A percentile compares a stretch with the other conserved stretches of the same genome.
Conservation (phyloP, 192 early-diverging fungal species). For the Podila epigama region DNA sequence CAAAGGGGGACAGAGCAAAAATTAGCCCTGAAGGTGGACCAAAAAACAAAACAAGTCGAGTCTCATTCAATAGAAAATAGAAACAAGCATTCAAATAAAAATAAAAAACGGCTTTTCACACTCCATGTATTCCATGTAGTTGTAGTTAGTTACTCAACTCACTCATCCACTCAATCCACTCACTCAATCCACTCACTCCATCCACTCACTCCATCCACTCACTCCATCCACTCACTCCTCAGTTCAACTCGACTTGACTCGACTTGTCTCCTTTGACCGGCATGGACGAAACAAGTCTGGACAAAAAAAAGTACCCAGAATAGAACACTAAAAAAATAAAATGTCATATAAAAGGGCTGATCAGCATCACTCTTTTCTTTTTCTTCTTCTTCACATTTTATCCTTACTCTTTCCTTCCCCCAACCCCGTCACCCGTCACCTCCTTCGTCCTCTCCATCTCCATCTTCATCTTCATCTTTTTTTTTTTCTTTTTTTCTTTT, state of each 20-base stretch:
- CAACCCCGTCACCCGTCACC: background rate
- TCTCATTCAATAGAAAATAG: background rate
- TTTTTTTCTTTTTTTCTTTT: background rate
- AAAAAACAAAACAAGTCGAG: no score
- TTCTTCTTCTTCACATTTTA: background rate
- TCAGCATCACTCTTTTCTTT: background rate
- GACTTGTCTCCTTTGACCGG: no score
- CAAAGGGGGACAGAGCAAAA: background rate
- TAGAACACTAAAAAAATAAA: background rate
- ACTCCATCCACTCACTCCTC: background rate
- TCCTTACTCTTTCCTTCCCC: background rate
- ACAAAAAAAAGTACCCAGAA: background rate
- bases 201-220: background rate
- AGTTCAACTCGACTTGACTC: no score
- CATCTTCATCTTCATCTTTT: background rate
- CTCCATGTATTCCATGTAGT: background rate
- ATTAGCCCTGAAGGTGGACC: no score
- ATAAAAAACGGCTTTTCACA: background rate
- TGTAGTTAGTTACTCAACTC: background rate
- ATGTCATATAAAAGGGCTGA: background rate
- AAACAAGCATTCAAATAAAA: slow-evolving; percentile 3
- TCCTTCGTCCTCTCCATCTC: background rate
- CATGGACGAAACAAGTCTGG: no score
- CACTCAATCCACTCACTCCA: background rate
- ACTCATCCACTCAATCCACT: no score